phyloP scores from a whole-genome alignment of 768 basidiomycete species.

The Mycena pura region DNA sequence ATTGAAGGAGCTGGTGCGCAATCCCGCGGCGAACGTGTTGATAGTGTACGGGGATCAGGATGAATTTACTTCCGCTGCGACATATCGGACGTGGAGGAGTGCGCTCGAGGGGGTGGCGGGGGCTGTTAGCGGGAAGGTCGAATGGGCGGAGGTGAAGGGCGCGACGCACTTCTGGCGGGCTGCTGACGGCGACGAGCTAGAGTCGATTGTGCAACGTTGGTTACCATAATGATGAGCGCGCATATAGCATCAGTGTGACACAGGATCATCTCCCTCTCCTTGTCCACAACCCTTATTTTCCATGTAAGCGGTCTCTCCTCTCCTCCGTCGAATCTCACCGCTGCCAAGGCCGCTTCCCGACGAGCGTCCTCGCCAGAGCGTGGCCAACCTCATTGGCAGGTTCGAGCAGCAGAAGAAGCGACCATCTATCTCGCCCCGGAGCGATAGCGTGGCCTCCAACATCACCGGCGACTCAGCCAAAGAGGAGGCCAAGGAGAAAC shows the following conservation, averaged over 20 bases:
- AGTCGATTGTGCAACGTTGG: slow-evolving; percentile 28
- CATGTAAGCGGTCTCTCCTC: slow-evolving; percentile 23
- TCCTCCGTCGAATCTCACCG: slow-evolving; percentile 15
- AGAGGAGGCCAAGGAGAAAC: slow-evolving; percentile 72
- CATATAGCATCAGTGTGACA: no score
- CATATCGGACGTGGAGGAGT: slow-evolving; percentile 63
- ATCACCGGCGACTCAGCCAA: slow-evolving; percentile 66
- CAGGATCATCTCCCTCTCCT: slow-evolving; percentile 4
- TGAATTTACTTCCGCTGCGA: slow-evolving; percentile 66
- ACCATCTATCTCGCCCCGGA: slow-evolving; percentile 60
- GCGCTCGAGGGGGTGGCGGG: slow-evolving; percentile 38
- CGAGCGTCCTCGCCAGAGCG: slow-evolving; percentile 85
- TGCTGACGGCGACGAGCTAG: slow-evolving; percentile 35
- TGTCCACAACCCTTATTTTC: not conserved
- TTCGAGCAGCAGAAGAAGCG: slow-evolving; percentile 86
- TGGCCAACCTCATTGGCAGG: slow-evolving; percentile 89
- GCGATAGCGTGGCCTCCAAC: slow-evolving; percentile 72
- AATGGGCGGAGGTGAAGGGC: slow-evolving; percentile 47
- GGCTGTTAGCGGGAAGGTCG: slow-evolving; percentile 18
- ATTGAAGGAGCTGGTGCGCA: slow-evolving; percentile 55
- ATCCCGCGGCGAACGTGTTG: slow-evolving; percentile 59
- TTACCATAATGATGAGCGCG: not conserved
- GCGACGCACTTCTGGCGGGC: slow-evolving; percentile 76
- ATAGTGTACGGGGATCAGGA: slow-evolving; percentile 73
- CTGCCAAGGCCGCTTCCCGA: slow-evolving; percentile 78